Evolutionary conservation across 2,329 filamentous ascomycete species (phyloP), one percentile per base, ranked within the genome.

Genomic region (Hymenoscyphus linearis): DNA sequence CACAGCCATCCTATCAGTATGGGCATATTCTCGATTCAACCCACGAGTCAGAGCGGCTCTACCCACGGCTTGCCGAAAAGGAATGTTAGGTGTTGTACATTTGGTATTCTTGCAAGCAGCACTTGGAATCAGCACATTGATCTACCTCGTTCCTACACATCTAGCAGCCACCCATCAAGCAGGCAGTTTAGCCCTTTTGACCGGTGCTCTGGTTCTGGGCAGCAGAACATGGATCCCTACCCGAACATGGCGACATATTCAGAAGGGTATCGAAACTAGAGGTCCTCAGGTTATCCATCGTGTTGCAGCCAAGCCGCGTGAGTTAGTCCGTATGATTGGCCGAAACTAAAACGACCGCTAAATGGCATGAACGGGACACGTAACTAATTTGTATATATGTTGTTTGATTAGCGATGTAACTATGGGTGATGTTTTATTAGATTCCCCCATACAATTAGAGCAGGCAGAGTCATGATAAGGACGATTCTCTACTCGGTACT

Each of bases 91-190:
- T 4, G 81, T 97, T 13, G 85, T 97, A 22, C 92, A 95, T 70
- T 84, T 97, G 18, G 91, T 90, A 2, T 84, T 83, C 61, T 64
- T 96, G 67, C 95, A 99, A 76, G 93, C 91, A 27, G 80, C 86
- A 0, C 83, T 99, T 4, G 95, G 95, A 26, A 96, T 99, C 74
- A 86, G 82, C 65, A 99, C 95, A 0, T 81, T 99, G 63, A 87
- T 96, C 70, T 98, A 97, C 78, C 87, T 99, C 74, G 93, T 99
- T 0, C 95, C 96, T 4, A 89, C 88, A 2, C 88, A 89, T 64
- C 79, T 99, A 10, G 95, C 93, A 0, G 92, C 93, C 2, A 87
- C 91, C 7, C 95, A 99, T 75, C 95, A 99, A 76, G 95, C 95
- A 1, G 93, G 95, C 44, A 90, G 88, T 62, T 77, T 99, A 67